Evolutionary conservation across 2,329 filamentous ascomycete genomes (phyloP), one percentile per base, ranked within the genome.

Genomic region (Ceratocystis lukuohia): DNA sequence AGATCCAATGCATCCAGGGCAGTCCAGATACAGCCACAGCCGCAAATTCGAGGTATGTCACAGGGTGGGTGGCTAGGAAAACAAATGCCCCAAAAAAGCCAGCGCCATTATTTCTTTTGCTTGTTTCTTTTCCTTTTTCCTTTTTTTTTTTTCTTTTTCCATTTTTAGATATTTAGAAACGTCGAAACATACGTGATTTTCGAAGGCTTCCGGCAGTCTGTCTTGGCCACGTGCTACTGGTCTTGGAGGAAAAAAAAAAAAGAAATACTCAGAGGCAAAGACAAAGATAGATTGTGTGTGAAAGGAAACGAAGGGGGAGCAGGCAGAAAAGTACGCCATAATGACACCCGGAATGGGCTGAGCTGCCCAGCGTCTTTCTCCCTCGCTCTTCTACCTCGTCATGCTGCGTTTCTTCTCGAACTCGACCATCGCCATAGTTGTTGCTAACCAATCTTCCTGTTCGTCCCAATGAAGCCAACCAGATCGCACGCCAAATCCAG

Each of bases 161-260:
- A 33, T 30, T 59, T 59, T 59, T 59, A 59, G 53, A 33, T 30
- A 25, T 37, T 30, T 33, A 37, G 53, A 59, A 59, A 33, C 25
- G 53, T 59, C n/a, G 28, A 59, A 59, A 59, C 53, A 59, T 33
- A n/a, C 25, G 53, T 59, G 53, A 59, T 59, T 59, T 59, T 30
- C 25, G n/a, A 15, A 33, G 12, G 25, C 25, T 30, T 6, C 17
- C 12, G 25, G 8, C 53, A 20, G 28, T 33, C 28, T 33, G 53
- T 59, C 53, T 59, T 59, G 28, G 53, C 53, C 53, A 59, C 53
- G 53, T 59, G 53, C 53, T 59, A 59, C 25, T 30, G 28, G 53
- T n/a, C 28, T 59, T 59, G 53, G 53, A n/a, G 33, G 53, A 30
- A 57, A 57, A 33, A 57, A 57, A 33, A n/a, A 12, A 59, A 59